Conservation (phyloP, 2,329 filamentous ascomycete species). For the Microthyrium microscopicum region DNA sequence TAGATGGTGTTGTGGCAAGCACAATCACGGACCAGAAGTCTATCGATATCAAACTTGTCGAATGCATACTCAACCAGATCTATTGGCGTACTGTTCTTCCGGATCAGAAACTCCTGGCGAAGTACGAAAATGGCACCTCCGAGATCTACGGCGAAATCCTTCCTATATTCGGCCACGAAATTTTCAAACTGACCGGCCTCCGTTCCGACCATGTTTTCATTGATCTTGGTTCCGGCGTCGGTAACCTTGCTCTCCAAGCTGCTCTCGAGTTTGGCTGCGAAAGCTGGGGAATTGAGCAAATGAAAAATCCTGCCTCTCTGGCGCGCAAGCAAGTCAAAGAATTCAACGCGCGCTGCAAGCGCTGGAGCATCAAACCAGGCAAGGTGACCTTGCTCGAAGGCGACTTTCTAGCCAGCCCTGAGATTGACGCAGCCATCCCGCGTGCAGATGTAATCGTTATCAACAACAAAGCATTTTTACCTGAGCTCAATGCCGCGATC, state of each 20-base stretch:
- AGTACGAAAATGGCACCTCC: constrained; percentile 80
- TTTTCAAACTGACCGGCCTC: constrained; percentile 63
- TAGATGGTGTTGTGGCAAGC: constrained; percentile 55
- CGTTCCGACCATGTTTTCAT: constrained; percentile 78
- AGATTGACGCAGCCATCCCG: constrained; percentile 57
- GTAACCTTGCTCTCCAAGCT: constrained; percentile 87
- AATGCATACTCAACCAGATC: constrained; percentile 70
- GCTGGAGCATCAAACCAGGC: constrained; percentile 78
- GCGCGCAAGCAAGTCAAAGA: constrained; percentile 68
- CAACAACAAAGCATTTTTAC: constrained; percentile 94
- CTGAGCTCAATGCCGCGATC: constrained; percentile 68
- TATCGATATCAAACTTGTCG: constrained; percentile 50
- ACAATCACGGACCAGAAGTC: constrained; percentile 51
- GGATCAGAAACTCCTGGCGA: constrained; percentile 63
- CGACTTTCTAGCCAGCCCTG: constrained; percentile 61
- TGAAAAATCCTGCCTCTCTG: constrained; percentile 74
- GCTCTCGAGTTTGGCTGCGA: constrained; percentile 87
- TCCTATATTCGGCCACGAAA: constrained; percentile 65
- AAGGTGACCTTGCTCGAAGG: constrained; percentile 64
- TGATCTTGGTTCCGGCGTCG: constrained; percentile 87
- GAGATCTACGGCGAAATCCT: constrained; percentile 91
- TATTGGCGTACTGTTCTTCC: constrained; percentile 89
- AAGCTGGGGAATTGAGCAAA: constrained; percentile 92
- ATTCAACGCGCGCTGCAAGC: constrained; percentile 65
- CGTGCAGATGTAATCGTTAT: constrained; percentile 90